Conservation (phyloP, 1,284 basidiomycete genomes). For the Ustilago tritici region DNA sequence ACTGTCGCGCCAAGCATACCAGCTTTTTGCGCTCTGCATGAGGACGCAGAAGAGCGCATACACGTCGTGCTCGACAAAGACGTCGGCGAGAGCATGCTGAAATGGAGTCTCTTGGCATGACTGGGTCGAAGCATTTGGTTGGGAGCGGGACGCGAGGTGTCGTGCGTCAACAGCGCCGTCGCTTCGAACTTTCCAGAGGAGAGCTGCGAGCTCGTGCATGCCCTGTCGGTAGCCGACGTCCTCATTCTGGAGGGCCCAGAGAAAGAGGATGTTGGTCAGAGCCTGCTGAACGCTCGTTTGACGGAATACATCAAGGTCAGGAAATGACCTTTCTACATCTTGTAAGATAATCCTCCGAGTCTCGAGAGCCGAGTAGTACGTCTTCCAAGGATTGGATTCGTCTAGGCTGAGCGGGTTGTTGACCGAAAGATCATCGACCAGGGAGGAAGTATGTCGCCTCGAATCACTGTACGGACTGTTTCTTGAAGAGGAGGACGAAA, state of each 20-base stretch:
- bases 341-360: slow-evolving; percentile 50
- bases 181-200: slow-evolving; percentile 55
- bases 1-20: slow-evolving; percentile 57
- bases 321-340: slow-evolving; percentile 62
- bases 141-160: neutral
- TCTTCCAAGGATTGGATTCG: slow-evolving; percentile 61
- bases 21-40: slow-evolving; percentile 55
- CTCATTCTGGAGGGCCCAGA: slow-evolving; percentile 58
- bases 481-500: slow-evolving; percentile 5
- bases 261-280: slow-evolving; percentile 57
- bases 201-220: slow-evolving; percentile 68
- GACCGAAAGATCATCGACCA: slow-evolving; percentile 47
- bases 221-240: slow-evolving; percentile 67
- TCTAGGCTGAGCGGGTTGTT: slow-evolving; percentile 66
- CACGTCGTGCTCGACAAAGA: slow-evolving; percentile 60
- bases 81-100: slow-evolving; percentile 34
- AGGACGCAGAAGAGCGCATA: slow-evolving; percentile 56
- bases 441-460: neutral
- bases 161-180: slow-evolving; percentile 22
- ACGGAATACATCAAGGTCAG: slow-evolving; percentile 52
- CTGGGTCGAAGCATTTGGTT: neutral
- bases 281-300: slow-evolving; percentile 37
- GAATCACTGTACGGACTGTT: neutral
- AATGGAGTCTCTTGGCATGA: slow-evolving; percentile 25
- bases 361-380: slow-evolving; percentile 54